phyloP scores from a whole-genome alignment of 345 rosid species.

The Mangifera indica region DNA sequence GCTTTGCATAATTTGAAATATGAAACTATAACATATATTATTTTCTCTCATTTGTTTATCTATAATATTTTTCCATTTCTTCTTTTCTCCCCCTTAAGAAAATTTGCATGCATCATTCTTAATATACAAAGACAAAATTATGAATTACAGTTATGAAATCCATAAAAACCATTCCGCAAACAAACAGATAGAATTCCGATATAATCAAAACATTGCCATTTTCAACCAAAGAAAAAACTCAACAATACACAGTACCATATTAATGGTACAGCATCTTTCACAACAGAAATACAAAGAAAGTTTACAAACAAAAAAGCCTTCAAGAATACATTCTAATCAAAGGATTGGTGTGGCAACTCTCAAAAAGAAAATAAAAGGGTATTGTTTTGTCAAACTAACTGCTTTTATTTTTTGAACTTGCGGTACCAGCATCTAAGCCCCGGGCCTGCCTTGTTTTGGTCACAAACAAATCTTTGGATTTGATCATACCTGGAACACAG shows the following conservation, averaged over 20 bases:
- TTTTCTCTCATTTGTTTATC: too few relatives aligned
- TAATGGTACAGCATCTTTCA: too few relatives aligned
- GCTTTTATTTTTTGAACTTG: neutral
- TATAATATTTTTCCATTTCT: too few relatives aligned
- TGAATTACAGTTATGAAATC: neutral
- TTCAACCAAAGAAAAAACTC: too few relatives aligned
- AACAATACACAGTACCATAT: too few relatives aligned
- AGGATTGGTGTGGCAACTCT: neutral
- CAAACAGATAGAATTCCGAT: neutral
- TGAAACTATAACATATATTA: too few relatives aligned
- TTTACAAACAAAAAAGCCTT: neutral
- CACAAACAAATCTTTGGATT: constrained; percentile 71
- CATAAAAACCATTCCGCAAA: too few relatives aligned
- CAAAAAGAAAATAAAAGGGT: neutral
- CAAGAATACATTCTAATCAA: neutral
- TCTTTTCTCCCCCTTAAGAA: too few relatives aligned
- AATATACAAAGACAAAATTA: neutral
- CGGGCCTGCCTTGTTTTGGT: constrained; percentile 65
- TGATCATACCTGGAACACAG: constrained; percentile 69
- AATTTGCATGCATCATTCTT: too few relatives aligned
- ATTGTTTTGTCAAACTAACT: neutral
- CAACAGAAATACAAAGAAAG: too few relatives aligned
- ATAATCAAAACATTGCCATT: neutral
- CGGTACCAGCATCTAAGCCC: constrained; percentile 42
- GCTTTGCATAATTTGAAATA: too few relatives aligned